Evolutionary conservation across 78 protist species (phyloP), one percentile per base, ranked within the genome.

Genomic region (Guillardia theta): DNA sequence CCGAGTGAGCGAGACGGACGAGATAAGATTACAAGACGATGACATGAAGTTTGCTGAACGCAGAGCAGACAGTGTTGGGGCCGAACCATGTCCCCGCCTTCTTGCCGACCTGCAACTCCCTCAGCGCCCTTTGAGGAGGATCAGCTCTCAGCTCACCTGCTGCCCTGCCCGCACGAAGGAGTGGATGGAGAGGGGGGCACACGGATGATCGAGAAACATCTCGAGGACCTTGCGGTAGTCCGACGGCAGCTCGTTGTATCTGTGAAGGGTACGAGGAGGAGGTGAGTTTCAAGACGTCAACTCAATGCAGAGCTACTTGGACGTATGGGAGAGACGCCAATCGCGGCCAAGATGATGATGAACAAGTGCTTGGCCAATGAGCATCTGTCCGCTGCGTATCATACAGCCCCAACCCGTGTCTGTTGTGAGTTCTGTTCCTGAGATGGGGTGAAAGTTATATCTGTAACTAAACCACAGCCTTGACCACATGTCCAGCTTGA

Each of bases 341-440:
- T 24, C 83, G 33, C 83, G 83, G 83, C 83, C 83, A 4, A 70
- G 83, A 3, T 24, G 33, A 24, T 70, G 83, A 22, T 33, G 45
- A 24, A 70, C 36, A 3, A 70, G 83, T 43, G 83, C 83, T 43
- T 70, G 83, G 27, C n/a, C 83, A 24, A 70, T 36, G 46, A 70
- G 83, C 83, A 70, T 70, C 83, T 70, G 83, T 6, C 83, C 83
- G 5, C 36, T 0, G 1, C 41, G 83, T 22, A 22, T 36, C 83
- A 70, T 70, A 43, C 83, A 70, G 41, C 83, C 83, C 83, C 83
- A 70, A 22, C 83, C 83, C 22, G 83, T 43, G 83, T 70, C 83
- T 24, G 83, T 36, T 0, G 83, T 70, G 36, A 70, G 83, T 30
- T 30, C 70, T 36, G 36, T 70, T 24, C 22, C 36, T 1, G 36